These are phyloP conservation scores for Xylaria palmicola DNA, from an alignment of 495 filamentous ascomycete species.

Conservation along the genomic window DNA sequence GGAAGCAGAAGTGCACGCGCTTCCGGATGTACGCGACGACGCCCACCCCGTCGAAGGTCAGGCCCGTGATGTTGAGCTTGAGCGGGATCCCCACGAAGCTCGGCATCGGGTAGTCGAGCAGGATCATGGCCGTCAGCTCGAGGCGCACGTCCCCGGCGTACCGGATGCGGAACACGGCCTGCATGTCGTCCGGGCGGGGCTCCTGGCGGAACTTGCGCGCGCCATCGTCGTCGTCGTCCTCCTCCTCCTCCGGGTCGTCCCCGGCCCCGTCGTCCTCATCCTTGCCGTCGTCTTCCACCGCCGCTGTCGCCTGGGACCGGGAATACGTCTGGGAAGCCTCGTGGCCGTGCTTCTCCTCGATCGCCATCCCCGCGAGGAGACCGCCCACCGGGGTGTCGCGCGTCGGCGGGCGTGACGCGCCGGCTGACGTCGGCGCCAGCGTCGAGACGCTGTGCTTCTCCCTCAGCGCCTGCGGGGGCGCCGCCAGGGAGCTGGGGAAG, in stretches of 20 bases:
- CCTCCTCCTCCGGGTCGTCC: too few species aligned
- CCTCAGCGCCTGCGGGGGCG: slow-evolving; percentile 28
- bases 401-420: slow-evolving; percentile 49
- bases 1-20: slow-evolving; percentile 84
- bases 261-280: slow-evolving; percentile 29
- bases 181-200: slow-evolving; percentile 66
- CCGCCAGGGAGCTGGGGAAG: slow-evolving; percentile 27
- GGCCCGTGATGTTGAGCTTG: slow-evolving; percentile 86
- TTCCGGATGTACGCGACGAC: slow-evolving; percentile 86
- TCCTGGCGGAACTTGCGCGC: slow-evolving; percentile 42
- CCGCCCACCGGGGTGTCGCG: slow-evolving; percentile 31
- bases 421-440: slow-evolving; percentile 45
- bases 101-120: slow-evolving; percentile 97
- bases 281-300: slow-evolving; percentile 6
- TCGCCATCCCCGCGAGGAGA: slow-evolving; percentile 18
- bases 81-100: slow-evolving; percentile 92
- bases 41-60: slow-evolving; percentile 92
- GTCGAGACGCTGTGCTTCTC: slow-evolving; percentile 57
- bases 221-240: slow-evolving; percentile 28
- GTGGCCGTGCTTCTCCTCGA: slow-evolving; percentile 8
- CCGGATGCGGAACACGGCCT: slow-evolving; percentile 83
- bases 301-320: slow-evolving; percentile 7
- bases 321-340: slow-evolving; percentile 11
- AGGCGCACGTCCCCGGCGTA: slow-evolving; percentile 84
- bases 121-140: slow-evolving; percentile 86